phyloP scores from a whole-genome alignment of 257 asterid genomes.

The Plantago ovata region DNA sequence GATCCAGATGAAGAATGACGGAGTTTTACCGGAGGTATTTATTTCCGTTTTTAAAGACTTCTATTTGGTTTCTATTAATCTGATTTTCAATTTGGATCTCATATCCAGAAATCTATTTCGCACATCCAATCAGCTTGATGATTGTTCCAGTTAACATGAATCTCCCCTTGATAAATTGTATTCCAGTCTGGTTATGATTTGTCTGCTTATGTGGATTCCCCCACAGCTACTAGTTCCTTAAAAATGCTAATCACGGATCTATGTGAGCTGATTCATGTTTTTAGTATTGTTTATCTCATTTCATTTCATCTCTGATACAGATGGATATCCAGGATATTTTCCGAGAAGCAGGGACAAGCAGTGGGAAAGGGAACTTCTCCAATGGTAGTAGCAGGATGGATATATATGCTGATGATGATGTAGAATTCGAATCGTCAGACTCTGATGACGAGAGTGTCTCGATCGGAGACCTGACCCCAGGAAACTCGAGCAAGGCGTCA shows the following conservation, averaged over 20 bases:
- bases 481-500: slow-evolving; percentile 49
- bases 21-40: too few species aligned
- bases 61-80: too few species aligned
- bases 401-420: slow-evolving; percentile 43
- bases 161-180: too few species aligned
- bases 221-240: too few species aligned
- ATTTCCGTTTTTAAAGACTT: too few species aligned
- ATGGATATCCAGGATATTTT: slow-evolving; percentile 39
- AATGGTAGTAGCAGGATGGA: slow-evolving; percentile 40
- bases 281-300: slow-evolving; percentile 2
- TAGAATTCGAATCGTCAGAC: slow-evolving; percentile 34
- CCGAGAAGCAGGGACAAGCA: slow-evolving; percentile 47
- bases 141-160: too few species aligned
- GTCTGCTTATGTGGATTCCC: background rate
- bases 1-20: too few species aligned
- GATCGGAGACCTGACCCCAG: slow-evolving; percentile 41
- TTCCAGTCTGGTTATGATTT: background rate
- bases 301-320: slow-evolving; percentile 13
- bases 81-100: too few species aligned
- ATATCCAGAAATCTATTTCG: too few species aligned
- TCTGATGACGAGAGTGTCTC: slow-evolving; percentile 48
- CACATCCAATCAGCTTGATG: too few species aligned
- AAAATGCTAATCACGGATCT: too few species aligned
- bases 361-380: slow-evolving; percentile 24
- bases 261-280: too few species aligned